Percentiles rank a stretch among this genome's conserved stretches.
phyloP scores from a whole-genome alignment of 768 basidiomycete species.

The Tubosaeta brunneosetosa region DNA sequence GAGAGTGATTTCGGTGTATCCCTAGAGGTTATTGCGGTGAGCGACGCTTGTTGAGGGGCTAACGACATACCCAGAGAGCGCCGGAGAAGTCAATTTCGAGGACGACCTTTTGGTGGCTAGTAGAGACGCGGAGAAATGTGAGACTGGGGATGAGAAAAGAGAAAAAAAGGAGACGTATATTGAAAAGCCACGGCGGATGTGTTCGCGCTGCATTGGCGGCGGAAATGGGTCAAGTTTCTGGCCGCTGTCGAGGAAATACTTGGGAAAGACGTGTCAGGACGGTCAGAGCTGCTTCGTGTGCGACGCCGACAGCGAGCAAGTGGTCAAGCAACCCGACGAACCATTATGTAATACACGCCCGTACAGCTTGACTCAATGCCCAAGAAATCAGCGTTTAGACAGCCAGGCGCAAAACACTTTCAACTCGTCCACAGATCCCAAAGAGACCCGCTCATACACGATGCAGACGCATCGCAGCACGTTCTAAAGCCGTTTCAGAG shows the following conservation, averaged over 20 bases:
- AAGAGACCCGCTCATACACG: slow-evolving; percentile 91
- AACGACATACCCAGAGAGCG: slow-evolving; percentile 64
- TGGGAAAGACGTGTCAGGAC: neutral
- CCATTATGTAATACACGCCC: slow-evolving; percentile 25
- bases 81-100: slow-evolving; percentile 93
- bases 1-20: slow-evolving; percentile 90
- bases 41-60: slow-evolving; percentile 13
- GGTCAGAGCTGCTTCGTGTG: slow-evolving; percentile 16
- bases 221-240: neutral
- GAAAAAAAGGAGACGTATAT: slow-evolving; percentile 65
- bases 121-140: slow-evolving; percentile 56
- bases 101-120: slow-evolving; percentile 94
- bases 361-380: slow-evolving; percentile 45
- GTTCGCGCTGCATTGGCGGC: slow-evolving; percentile 64
- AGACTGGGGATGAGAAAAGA: slow-evolving; percentile 27
- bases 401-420: slow-evolving; percentile 87
- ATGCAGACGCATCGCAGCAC: slow-evolving; percentile 81
- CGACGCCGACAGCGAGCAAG: slow-evolving; percentile 18
- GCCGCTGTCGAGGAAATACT: neutral
- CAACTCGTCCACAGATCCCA: slow-evolving; percentile 97
- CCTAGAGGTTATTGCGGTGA: slow-evolving; percentile 44
- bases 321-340: slow-evolving; percentile 23
- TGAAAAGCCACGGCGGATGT: slow-evolving; percentile 75
- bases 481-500: slow-evolving; percentile 84
- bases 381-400: slow-evolving; percentile 82